Evolutionary conservation across 2,329 filamentous ascomycete genomes (phyloP).

Genomic region (Bisporella sp.): DNA sequence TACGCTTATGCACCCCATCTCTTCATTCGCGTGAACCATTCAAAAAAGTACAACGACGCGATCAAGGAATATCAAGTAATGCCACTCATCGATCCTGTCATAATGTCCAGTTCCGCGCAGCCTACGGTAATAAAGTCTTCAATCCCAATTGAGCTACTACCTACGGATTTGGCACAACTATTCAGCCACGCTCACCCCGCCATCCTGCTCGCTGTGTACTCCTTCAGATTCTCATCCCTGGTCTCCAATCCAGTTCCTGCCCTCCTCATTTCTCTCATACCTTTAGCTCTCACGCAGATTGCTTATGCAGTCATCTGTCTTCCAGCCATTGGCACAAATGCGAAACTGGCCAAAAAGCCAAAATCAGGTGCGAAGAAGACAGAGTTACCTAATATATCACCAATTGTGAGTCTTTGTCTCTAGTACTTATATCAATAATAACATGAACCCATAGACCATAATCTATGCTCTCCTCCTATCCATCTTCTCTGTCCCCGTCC

Average conservation of each 20-base stretch:
- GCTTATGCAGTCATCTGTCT: slow-evolving; percentile 57
- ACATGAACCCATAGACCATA: slow-evolving; percentile 45
- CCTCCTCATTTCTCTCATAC: slow-evolving; percentile 53
- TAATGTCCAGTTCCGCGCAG: slow-evolving; percentile 18
- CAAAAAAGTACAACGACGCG: neutral
- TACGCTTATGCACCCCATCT: too few relatives aligned
- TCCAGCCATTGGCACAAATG: slow-evolving; percentile 48
- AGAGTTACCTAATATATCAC: neutral
- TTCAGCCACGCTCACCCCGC: slow-evolving; percentile 63
- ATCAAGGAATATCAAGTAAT: slow-evolving; percentile 8
- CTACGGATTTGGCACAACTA: slow-evolving; percentile 35
- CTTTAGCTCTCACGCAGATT: slow-evolving; percentile 57
- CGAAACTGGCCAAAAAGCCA: slow-evolving; percentile 39
- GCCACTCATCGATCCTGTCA: slow-evolving; percentile 25
- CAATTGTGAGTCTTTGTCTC: neutral
- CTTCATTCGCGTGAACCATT: too few relatives aligned
- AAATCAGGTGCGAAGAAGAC: slow-evolving; percentile 49
- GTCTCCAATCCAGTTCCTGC: slow-evolving; percentile 63
- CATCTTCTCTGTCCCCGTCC: slow-evolving; percentile 41
- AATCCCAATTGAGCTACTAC: slow-evolving; percentile 24
- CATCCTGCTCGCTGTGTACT: slow-evolving; percentile 58
- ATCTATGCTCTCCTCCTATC: slow-evolving; percentile 60
- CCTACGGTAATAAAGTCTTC: slow-evolving; percentile 13
- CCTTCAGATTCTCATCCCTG: slow-evolving; percentile 56
- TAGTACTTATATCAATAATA: neutral